Base-by-base conservation (phyloP, 257 asterid species). In the Asclepias syriaca region DNA sequence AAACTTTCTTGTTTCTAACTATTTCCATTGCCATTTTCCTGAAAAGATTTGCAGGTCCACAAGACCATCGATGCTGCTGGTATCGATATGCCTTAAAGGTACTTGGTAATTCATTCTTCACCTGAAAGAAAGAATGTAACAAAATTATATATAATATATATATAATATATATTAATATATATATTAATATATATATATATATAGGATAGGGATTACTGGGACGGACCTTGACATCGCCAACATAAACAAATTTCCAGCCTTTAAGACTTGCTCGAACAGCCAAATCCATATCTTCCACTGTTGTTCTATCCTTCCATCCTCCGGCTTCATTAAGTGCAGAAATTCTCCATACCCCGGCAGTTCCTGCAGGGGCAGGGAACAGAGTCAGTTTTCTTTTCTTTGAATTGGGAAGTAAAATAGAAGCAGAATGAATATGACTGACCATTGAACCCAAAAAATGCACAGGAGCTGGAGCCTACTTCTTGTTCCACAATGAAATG, bases 1-100 rank as follows among this genome's bases (percentile, higher is more conserved):
- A 72, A 39, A 91, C 93, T 77, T 86, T 90, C 97, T 82, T 88
- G 87, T 85, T 87, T 70, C 81, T 89, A 8, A 81, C 76, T 56
- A 91, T 87, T 50, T 85, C 94, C 16, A 69, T 53, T 61, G 77
- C 77, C 88, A 83, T 89, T 80, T 91, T 89, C 14, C 87, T 67
- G 84, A 88, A 91, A 68, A 91, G 78, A 81, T 91, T 87, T 56
- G 97, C 96, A 8, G 97, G 97, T 18, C 95, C 96, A 71, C 87
- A 88, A 5, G 90, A 85, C 96, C 96, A 86, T 10, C 97, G 79
- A 65, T 89, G 92, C 82, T 91, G 97, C 75, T 89, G 96, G 69
- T 84, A 87, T 4, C 92, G 83, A 67, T 77, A 84, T 13, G 96
- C 88, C 79, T 84, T 89, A 75, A 89, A 87, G 64, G 88, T 81